Evolutionary conservation across 2,329 filamentous ascomycete genomes (phyloP), one percentile per base, ranked within the genome.

Genomic region (Didymella segeticola): DNA sequence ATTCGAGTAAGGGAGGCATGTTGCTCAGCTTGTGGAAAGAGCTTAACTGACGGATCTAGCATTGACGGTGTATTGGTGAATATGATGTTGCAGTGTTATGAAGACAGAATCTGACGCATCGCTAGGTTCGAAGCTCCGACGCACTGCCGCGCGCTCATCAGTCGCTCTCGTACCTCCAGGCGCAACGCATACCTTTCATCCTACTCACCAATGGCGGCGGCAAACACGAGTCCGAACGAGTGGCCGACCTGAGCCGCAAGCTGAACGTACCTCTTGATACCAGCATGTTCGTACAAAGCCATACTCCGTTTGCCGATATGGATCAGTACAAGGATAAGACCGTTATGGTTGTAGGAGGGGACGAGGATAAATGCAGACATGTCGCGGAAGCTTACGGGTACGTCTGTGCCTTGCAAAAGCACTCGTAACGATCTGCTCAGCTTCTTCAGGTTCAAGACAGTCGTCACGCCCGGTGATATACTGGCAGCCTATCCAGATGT

Each of bases 181-280:
- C 82, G 39, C 83, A 92, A 68, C 81, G 84, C 39, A 91, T 97
- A 38, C 93, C 93, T 11, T 98, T 96, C 77, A 93, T 99, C 67
- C 85, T 99, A 27, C 82, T 99, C 58, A 99, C 95, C 54, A 99
- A 99, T 76, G 95, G 95, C 64, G 95, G 95, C 34, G 95, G 95
- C 53, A 91, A 89, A 69, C 85, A 87, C 58, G 93, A 98, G 76
- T 79, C 79, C 2, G 87, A 89, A 53, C 85, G 91, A 15, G 88
- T 91, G 25, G 79, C 79, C 7, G 88, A 93, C 56, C 80, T 96
- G 47, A 87, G 84, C 62, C 73, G 82, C 36, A 86, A 86, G 62
- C 82, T 96, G 6, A 79, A 83, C 22, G 79, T 92, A 1, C 75
- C 81, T 14, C 79, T 95, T 36, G 82, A 87, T 31, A 83, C 83